A percentile compares a stretch with the other conserved stretches of the same genome.
phyloP scores from a whole-genome alignment of 148 eudicot genomes.

The Linanthus parryae region DNA sequence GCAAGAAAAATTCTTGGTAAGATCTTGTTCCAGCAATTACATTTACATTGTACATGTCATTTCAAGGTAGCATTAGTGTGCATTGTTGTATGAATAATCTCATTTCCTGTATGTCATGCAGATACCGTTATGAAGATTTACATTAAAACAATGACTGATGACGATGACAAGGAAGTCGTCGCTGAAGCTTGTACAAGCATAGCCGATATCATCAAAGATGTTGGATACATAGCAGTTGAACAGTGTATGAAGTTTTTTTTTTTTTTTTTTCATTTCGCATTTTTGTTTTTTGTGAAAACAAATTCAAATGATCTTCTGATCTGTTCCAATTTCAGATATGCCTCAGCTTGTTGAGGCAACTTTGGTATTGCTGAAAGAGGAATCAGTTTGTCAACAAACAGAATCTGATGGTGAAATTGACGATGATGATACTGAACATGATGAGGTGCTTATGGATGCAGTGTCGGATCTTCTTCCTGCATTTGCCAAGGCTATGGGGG shows the following conservation, averaged over 20 bases:
- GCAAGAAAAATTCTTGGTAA: constrained; percentile 71
- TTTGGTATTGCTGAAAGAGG: constrained; percentile 57
- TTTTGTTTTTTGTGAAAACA: too few species aligned
- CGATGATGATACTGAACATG: constrained; percentile 75
- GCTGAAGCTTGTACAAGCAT: constrained; percentile 84
- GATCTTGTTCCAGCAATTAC: constrained; percentile 4
- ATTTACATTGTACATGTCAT: background rate
- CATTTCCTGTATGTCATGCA: constrained; percentile 20
- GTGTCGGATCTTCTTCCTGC: constrained; percentile 98
- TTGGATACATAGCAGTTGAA: constrained; percentile 67
- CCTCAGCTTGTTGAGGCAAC: constrained; percentile 73
- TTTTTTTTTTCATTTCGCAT: too few species aligned
- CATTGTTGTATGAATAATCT: too few species aligned
- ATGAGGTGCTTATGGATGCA: constrained; percentile 98
- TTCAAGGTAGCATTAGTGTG: too few species aligned
- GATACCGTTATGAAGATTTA: constrained; percentile 84
- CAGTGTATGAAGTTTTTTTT: constrained; percentile 36
- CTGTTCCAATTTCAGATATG: constrained; percentile 51
- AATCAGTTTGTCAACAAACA: constrained; percentile 69
- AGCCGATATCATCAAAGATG: constrained; percentile 67
- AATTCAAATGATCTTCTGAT: too few species aligned
- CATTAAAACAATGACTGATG: constrained; percentile 77
- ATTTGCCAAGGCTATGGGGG: constrained; percentile 86
- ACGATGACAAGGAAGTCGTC: constrained; percentile 98
- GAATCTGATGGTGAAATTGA: constrained; percentile 87